Conservation (phyloP, 2,329 filamentous ascomycete genomes). For the Lachnellula arida region DNA sequence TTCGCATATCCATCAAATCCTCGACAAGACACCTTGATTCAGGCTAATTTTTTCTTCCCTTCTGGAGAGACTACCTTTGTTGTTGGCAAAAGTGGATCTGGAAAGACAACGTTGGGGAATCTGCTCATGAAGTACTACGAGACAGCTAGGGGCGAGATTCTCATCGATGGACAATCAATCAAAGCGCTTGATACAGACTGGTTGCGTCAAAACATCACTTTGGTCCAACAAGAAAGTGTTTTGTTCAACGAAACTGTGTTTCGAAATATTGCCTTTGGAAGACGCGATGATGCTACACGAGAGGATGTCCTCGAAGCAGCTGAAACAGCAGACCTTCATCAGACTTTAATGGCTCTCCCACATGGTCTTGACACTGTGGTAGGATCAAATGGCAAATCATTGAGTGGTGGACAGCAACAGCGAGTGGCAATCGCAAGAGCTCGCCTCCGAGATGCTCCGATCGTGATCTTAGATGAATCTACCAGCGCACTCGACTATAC, state of each 20-base stretch:
- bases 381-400: conserved; percentile 60
- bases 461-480: conserved; percentile 83
- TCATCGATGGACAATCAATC: conserved; percentile 62
- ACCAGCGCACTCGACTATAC: conserved; percentile 81
- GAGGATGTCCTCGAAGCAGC: conserved; percentile 58
- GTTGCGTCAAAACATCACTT: conserved; percentile 71
- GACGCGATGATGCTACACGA: conserved; percentile 45
- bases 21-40: conserved; percentile 52
- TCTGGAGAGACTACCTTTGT: conserved; percentile 72
- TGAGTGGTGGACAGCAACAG: conserved; percentile 85
- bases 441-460: conserved; percentile 67
- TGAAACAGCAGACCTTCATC: conserved; percentile 62
- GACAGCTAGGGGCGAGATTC: conserved; percentile 58
- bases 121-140: conserved; percentile 75
- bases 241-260: conserved; percentile 79
- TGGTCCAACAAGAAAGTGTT: conserved; percentile 77
- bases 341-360: conserved; percentile 62
- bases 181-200: conserved; percentile 61
- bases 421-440: conserved; percentile 77
- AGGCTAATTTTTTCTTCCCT: conserved; percentile 64
- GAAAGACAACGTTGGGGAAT: conserved; percentile 84
- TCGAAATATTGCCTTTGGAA: conserved; percentile 73
- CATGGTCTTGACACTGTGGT: conserved; percentile 67
- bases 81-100: conserved; percentile 81
- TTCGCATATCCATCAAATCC: conserved; percentile 77